A percentile compares a stretch with the other conserved stretches of the same genome.
Conservation (phyloP, 192 early-diverging fungal species). For the Backusella tuberculispora region DNA sequence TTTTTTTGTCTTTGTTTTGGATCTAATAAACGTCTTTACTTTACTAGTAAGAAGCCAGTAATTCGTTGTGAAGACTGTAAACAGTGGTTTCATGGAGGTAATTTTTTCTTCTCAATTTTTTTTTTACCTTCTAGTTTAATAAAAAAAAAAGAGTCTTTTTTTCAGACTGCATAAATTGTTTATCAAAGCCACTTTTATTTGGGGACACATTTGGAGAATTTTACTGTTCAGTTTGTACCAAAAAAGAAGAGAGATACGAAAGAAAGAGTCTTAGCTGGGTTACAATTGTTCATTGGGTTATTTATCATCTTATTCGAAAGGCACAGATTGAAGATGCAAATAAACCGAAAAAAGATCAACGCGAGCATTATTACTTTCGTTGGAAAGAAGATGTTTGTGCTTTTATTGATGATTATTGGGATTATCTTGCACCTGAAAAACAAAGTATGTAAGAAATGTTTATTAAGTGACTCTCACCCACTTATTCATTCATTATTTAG, state of each 20-base stretch:
- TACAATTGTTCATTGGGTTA: slow-evolving; percentile 69
- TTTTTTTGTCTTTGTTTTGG: neutral
- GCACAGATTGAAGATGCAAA: slow-evolving; percentile 41
- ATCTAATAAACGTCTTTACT: neutral
- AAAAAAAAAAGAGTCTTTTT: neutral
- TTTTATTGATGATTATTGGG: slow-evolving; percentile 79
- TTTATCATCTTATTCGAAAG: slow-evolving; percentile 70
- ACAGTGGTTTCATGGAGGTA: slow-evolving; percentile 79
- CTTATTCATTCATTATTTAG: slow-evolving; percentile 37
- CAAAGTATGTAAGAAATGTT: slow-evolving; percentile 50
- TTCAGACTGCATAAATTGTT: slow-evolving; percentile 65
- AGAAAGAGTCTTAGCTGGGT: slow-evolving; percentile 72
- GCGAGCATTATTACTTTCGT: slow-evolving; percentile 69
- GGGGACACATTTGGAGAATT: slow-evolving; percentile 82
- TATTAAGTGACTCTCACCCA: neutral
- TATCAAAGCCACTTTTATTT: slow-evolving; percentile 60
- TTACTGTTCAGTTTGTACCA: slow-evolving; percentile 73
- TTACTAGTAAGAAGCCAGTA: slow-evolving; percentile 64
- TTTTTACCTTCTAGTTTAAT: neutral
- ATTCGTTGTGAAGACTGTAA: slow-evolving; percentile 65
- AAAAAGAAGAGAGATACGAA: slow-evolving; percentile 64
- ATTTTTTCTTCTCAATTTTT: neutral
- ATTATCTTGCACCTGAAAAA: slow-evolving; percentile 69
- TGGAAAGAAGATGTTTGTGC: slow-evolving; percentile 84
- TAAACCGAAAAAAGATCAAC: slow-evolving; percentile 29